Evolutionary conservation across 164 flowering plant species (phyloP).

Genomic region (Dillenia suffruticosa): DNA sequence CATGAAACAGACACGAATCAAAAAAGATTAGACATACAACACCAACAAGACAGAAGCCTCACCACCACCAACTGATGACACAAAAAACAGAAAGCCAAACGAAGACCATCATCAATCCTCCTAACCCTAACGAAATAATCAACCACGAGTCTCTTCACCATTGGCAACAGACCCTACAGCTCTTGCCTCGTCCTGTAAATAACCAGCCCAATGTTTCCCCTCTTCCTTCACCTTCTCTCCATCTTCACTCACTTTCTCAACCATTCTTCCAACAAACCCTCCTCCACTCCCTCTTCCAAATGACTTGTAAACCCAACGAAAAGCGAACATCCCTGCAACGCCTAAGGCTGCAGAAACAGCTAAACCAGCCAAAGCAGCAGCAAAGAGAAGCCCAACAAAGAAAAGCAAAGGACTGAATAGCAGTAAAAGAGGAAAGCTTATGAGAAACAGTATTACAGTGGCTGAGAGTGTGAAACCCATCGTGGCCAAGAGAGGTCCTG

Average conservation of each 20-base stretch:
- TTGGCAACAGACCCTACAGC: too few relatives aligned
- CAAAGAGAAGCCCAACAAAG: slow-evolving; percentile 7
- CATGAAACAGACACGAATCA: too few relatives aligned
- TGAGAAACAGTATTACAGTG: slow-evolving; percentile 14
- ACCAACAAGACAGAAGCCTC: too few relatives aligned
- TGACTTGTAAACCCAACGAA: slow-evolving; percentile 15
- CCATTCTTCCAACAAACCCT: neutral
- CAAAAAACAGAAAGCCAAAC: too few relatives aligned
- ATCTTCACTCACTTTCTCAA: slow-evolving; percentile 1
- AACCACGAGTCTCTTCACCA: too few relatives aligned
- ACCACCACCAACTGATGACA: too few relatives aligned
- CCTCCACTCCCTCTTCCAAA: neutral
- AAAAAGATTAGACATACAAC: too few relatives aligned
- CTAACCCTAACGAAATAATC: too few relatives aligned
- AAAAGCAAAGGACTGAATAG: slow-evolving; percentile 29
- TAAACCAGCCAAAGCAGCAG: slow-evolving; percentile 16
- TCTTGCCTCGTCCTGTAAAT: slow-evolving; percentile 6
- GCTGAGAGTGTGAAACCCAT: slow-evolving; percentile 21
- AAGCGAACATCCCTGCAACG: slow-evolving; percentile 14
- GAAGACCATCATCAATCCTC: too few relatives aligned
- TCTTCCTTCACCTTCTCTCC: slow-evolving; percentile 7
- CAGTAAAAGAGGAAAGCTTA: slow-evolving; percentile 25
- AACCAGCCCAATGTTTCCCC: slow-evolving; percentile 10
- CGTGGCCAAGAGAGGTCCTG: slow-evolving; percentile 23
- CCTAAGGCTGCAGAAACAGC: slow-evolving; percentile 16